Evolutionary conservation across 768 basidiomycete genomes (phyloP), one percentile per base, ranked within the genome.

Genomic region (Sarcodon aspratus): DNA sequence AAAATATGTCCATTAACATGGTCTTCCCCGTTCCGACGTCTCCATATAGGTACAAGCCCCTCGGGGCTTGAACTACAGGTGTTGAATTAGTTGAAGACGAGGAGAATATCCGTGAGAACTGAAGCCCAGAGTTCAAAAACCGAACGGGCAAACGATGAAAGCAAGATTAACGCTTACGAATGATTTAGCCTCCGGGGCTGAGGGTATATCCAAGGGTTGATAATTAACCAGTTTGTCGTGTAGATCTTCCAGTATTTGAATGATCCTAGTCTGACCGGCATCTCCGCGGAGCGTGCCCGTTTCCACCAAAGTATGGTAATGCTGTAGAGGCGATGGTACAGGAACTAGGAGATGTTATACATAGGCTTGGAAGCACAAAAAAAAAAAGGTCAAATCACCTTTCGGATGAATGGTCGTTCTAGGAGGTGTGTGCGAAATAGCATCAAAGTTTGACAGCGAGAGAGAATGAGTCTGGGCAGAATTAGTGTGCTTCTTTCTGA

Each of bases 1-100:
- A 93, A 66, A 96, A 96, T 18, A 99, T 73, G 64, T 99, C 96
- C 96, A 99, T 99, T 53, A 99, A 81, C 94, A 98, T 97, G 0
- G 86, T 87, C 71, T 98, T 97, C 11, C 96, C 95, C 8, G 95
- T 96, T 2, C 95, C 95, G 51, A 99, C 96, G 56, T 92, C 88
- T 33, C 95, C 96, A 61, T 88, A 92, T 15, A 99, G 82, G 67
- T 99, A 98, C 32, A 98, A 73, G 9, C 95, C 91, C 57, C 85
- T 86, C 3, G 91, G 92, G 1, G 77, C 75, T 44, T 72, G 63
- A 31, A 70, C 68, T 42, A 17, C 27, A 27, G 21, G 17, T 42
- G 17, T 13, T 42, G 40, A 2, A 27, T 8, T 13, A 17, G 17
- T 13, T 15, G 13, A 27, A 4, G 17, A 1, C 40, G 40, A 42